Evolutionary conservation across 164 flowering plant genomes (phyloP).

Genomic region (Malania oleifera): DNA sequence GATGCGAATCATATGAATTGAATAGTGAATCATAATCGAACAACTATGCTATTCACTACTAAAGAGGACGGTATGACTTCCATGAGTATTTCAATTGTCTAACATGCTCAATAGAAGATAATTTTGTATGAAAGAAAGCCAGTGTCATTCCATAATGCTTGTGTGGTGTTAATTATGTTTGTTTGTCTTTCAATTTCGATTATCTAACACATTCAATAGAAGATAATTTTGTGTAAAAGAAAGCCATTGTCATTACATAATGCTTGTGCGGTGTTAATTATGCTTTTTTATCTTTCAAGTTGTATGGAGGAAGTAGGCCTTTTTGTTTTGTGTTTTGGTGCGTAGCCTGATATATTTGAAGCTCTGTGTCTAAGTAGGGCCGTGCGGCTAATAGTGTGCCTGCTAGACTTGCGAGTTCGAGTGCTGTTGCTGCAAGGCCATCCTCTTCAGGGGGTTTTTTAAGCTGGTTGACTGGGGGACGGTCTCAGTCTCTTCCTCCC

Average conservation of each 20-base stretch:
- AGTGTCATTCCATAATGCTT: too few relatives aligned
- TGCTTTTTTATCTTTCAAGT: background rate
- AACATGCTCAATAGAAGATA: too few relatives aligned
- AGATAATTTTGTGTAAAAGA: background rate
- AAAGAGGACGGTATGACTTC: too few relatives aligned
- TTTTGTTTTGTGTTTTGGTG: background rate
- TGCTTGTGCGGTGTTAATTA: background rate
- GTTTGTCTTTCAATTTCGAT: too few relatives aligned
- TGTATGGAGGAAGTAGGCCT: background rate
- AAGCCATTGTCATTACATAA: background rate
- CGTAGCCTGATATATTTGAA: background rate
- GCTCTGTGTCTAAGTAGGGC: slow-evolving; percentile 30
- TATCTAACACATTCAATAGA: background rate
- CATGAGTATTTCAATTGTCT: too few relatives aligned
- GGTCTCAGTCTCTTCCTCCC: slow-evolving; percentile 42
- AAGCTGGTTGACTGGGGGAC: slow-evolving; percentile 73
- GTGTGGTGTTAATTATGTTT: too few relatives aligned
- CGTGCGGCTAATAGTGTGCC: slow-evolving; percentile 19
- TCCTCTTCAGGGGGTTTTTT: slow-evolving; percentile 63
- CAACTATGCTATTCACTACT: too few relatives aligned
- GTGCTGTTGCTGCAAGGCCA: slow-evolving; percentile 33
- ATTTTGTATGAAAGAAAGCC: too few relatives aligned
- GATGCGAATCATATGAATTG: too few relatives aligned
- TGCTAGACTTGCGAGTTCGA: slow-evolving; percentile 53
- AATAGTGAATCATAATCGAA: too few relatives aligned